A percentile compares a stretch with the other conserved stretches of the same genome.
phyloP scores from a whole-genome alignment of 768 basidiomycete genomes.

The Pisolithus tinctorius region DNA sequence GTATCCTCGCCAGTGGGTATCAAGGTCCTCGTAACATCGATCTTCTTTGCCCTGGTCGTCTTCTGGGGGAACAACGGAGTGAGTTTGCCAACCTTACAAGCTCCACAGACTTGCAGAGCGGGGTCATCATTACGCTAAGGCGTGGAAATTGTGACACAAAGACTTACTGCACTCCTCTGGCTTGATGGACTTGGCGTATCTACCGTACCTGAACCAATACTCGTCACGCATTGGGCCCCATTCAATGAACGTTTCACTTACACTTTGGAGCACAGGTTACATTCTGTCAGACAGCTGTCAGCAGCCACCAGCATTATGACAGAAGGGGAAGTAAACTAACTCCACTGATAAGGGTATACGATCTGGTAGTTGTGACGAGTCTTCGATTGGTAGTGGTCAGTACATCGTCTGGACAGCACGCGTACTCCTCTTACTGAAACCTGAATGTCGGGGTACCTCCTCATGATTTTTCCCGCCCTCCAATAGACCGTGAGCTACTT shows the following conservation, averaged over 20 bases:
- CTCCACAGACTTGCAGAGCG: conserved; percentile 50
- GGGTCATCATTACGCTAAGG: neutral
- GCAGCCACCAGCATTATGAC: conserved; percentile 45
- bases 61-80: conserved; percentile 44
- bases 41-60: conserved; percentile 4
- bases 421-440: conserved; percentile 49
- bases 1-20: too few species aligned
- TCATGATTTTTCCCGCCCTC: conserved; percentile 66
- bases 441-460: conserved; percentile 57
- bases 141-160: neutral
- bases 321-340: conserved; percentile 34
- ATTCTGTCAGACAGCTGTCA: neutral
- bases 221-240: neutral
- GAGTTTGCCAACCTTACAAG: conserved; percentile 54
- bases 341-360: conserved; percentile 65
- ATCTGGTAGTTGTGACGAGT: conserved; percentile 74
- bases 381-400: conserved; percentile 28
- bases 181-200: conserved; percentile 66
- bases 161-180: conserved; percentile 56
- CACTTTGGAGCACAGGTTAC: conserved; percentile 47
- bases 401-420: conserved; percentile 1
- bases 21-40: too few species aligned
- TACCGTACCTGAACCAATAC: conserved; percentile 50
- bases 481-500: neutral
- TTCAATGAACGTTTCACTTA: conserved; percentile 22